Evolutionary conservation across 2,329 filamentous ascomycete species (phyloP), one percentile per base, ranked within the genome.

Genomic region (Microcera coccophila): DNA sequence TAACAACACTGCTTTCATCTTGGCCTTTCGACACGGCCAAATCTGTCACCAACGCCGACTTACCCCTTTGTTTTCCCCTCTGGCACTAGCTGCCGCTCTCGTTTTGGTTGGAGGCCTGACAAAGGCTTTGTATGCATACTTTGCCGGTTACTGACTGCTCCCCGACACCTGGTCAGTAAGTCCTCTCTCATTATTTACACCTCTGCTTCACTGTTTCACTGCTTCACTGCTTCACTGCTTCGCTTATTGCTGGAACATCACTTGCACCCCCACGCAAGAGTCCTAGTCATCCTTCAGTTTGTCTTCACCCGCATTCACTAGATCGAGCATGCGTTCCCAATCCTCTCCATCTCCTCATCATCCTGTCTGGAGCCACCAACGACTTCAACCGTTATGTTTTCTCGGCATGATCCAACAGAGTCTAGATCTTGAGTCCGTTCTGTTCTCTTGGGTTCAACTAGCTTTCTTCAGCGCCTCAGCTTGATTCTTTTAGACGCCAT

Each of bases 81-180:
- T 44, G 47, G 41, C 45, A 42, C 31, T 18, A 35, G 38, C 16
- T 48, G 35, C 17, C 32, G 37, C 45, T 34, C 20, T 21, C 36
- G 36, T 42, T 37, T 17, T 35, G 48, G 36, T 58, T 61, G 50
- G 51, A 50, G 52, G 50, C 42, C 53, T 49, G 26, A 35, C 20
- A 39, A 21, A 28, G 54, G 46, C 44, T 57, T 62, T 68, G 57
- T 70, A 71, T 69, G 63, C 50, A 60, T 70, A 70, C n/a, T n/a
- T n/a, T n/a, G n/a, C 56, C 53, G 44, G 43, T 63, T 60, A 60
- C 59, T 60, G 56, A 61, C 64, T 61, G 57, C 58, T 61, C 46
- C 39, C 46, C 52, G 52, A 47, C 52, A 52, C 41, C 50, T 58
- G 49, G 53, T 55, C 43, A 51, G 63, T 65, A 57, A 63, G 61